Conservation (phyloP, 768 basidiomycete species). For the Tylopilus plumbeoviolaceoides region DNA sequence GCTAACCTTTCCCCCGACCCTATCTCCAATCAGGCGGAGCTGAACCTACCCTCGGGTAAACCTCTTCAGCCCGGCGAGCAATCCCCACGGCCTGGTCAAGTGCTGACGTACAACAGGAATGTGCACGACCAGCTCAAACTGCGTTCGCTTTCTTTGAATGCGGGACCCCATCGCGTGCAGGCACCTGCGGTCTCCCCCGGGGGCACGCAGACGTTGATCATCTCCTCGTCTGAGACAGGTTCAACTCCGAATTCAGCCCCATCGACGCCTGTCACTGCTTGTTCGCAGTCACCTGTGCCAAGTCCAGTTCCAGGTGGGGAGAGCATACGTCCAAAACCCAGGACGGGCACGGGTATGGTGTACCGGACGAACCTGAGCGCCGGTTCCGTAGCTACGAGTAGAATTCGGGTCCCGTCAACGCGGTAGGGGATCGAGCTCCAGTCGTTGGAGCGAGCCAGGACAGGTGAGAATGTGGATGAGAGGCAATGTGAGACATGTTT, state of each 20-base stretch:
- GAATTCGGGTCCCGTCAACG: constrained; percentile 36
- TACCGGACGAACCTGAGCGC: constrained; percentile 41
- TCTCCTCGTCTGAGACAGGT: constrained; percentile 2
- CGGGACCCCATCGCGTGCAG: constrained; percentile 4
- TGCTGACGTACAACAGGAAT: constrained; percentile 33
- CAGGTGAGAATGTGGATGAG: constrained; percentile 1
- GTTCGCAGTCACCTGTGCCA: constrained; percentile 19
- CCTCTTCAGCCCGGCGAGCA: constrained; percentile 23
- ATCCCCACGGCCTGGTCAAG: constrained; percentile 19
- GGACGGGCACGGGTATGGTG: constrained; percentile 68
- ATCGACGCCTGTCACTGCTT: constrained; percentile 9
- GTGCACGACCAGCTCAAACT: constrained; percentile 32
- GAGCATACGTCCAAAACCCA: constrained; percentile 42
- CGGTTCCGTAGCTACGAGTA: constrained; percentile 26
- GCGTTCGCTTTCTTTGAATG: constrained; percentile 15
- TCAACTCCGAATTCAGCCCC: constrained; percentile 9
- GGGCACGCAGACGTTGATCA: constrained; percentile 20
- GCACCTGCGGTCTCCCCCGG: constrained; percentile 15
- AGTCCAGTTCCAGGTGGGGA: constrained; percentile 16
- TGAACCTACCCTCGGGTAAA: constrained; percentile 10
- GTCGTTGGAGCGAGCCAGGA: neutral
- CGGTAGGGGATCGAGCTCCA: constrained; percentile 9
- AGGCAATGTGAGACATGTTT: neutral
- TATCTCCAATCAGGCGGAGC: constrained; percentile 5
- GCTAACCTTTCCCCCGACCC: neutral